Conservation (phyloP, 2,329 filamentous ascomycete species). For the Exophiala sideris region DNA sequence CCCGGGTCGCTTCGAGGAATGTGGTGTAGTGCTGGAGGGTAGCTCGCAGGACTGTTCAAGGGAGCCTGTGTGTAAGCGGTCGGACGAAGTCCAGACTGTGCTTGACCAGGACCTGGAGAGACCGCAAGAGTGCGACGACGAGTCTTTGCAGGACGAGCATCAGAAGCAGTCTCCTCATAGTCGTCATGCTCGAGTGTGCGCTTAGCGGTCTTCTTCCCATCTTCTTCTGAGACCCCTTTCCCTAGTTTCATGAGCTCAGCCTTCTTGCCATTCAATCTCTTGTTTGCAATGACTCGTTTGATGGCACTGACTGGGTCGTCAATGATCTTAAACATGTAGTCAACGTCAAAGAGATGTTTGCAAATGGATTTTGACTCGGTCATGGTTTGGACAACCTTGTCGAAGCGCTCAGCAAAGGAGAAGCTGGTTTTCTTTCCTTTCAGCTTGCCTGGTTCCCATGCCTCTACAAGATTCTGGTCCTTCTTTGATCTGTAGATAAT, state of each 20-base stretch:
- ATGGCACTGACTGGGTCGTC: slow-evolving; percentile 35
- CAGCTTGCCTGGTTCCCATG: slow-evolving; percentile 27
- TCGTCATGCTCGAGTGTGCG: slow-evolving; percentile 1
- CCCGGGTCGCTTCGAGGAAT: too few species aligned
- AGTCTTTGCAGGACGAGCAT: not conserved
- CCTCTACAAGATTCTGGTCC: slow-evolving; percentile 27
- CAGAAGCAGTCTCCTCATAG: not conserved
- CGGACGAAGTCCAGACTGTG: too few species aligned
- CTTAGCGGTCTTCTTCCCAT: slow-evolving; percentile 5
- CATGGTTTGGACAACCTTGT: slow-evolving; percentile 20
- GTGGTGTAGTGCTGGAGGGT: too few species aligned
- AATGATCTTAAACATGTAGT: slow-evolving; percentile 35
- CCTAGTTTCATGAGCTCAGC: slow-evolving; percentile 33
- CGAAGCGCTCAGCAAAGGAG: slow-evolving; percentile 29
- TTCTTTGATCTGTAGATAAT: slow-evolving; percentile 30
- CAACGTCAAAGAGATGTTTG: slow-evolving; percentile 38
- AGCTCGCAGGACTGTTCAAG: too few species aligned
- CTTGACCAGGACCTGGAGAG: too few species aligned
- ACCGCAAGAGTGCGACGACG: not conserved
- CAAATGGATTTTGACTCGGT: slow-evolving; percentile 38
- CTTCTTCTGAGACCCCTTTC: slow-evolving; percentile 29
- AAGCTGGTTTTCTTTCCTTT: slow-evolving; percentile 19
- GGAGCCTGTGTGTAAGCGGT: too few species aligned
- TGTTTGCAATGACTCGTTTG: slow-evolving; percentile 35
- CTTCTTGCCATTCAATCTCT: slow-evolving; percentile 34